These are phyloP conservation scores for Penicillium capsulatum DNA, from an alignment of 2,329 filamentous ascomycete genomes.

Conservation along the genomic window DNA sequence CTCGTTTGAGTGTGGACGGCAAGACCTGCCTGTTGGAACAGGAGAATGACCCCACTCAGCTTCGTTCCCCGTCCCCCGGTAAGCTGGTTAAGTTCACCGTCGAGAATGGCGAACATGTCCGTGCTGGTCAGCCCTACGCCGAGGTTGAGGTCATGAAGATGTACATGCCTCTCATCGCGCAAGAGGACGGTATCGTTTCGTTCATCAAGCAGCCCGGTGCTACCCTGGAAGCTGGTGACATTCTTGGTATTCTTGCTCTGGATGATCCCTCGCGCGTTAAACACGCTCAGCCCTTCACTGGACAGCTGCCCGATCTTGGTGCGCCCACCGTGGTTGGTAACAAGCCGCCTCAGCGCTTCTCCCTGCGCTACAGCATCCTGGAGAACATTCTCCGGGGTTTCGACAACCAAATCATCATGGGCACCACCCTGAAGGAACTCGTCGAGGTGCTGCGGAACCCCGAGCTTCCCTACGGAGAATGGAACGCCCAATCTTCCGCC, in stretches of 20 bases:
- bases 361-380: conserved; percentile 70
- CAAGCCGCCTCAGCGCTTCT: conserved; percentile 87
- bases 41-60: conserved; percentile 97
- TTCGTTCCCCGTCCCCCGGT: conserved; percentile 88
- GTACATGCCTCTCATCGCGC: conserved; percentile 97
- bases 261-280: conserved; percentile 96
- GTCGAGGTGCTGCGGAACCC: conserved; percentile 85
- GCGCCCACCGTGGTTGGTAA: conserved; percentile 80
- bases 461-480: conserved; percentile 92
- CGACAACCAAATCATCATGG: conserved; percentile 97
- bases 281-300: conserved; percentile 89
- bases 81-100: conserved; percentile 98
- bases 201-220: conserved; percentile 98
- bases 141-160: conserved; percentile 99
- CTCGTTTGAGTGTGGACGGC: conserved; percentile 90
- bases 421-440: conserved; percentile 75
- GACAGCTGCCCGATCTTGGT: conserved; percentile 81
- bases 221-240: conserved; percentile 96
- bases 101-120: conserved; percentile 90
- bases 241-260: conserved; percentile 91
- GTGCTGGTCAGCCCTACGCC: conserved; percentile 86
- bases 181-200: conserved; percentile 94
- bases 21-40: conserved; percentile 98
- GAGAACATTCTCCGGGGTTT: conserved; percentile 87
- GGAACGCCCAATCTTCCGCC: conserved; percentile 91